These are phyloP conservation scores for Ophiostoma fasciatum DNA, from an alignment of 2,329 filamentous ascomycete species.

Conservation along the genomic window DNA sequence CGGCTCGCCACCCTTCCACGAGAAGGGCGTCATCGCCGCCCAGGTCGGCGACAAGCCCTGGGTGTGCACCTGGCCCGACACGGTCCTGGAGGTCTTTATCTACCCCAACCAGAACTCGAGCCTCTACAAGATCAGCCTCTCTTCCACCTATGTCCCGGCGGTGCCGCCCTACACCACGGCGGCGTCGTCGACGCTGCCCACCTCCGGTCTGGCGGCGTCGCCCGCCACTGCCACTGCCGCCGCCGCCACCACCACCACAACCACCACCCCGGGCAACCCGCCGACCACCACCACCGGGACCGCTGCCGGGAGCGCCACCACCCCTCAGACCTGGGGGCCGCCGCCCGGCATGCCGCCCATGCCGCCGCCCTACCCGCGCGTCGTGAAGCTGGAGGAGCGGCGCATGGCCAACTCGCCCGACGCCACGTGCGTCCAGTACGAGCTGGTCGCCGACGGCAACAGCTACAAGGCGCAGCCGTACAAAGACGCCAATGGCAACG, in stretches of 20 bases:
- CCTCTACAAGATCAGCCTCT: constrained; percentile 11
- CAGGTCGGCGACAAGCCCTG: constrained; percentile 37
- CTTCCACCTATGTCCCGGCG: constrained; percentile 7
- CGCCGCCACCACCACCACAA: neutral
- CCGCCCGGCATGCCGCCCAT: constrained; percentile 8
- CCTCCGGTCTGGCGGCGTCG: constrained; percentile 2
- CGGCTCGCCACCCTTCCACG: constrained; percentile 16
- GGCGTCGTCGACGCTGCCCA: constrained; percentile 6
- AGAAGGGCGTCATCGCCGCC: constrained; percentile 21
- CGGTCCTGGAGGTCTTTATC: constrained; percentile 40
- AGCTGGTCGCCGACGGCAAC: constrained; percentile 25
- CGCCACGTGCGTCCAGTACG: constrained; percentile 34
- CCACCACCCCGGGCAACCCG: neutral
- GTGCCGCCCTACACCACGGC: neutral
- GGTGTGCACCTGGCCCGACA: constrained; percentile 44
- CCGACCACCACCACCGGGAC: neutral
- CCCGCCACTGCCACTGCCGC: neutral
- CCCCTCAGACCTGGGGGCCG: no score
- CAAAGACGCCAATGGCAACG: constrained; percentile 22
- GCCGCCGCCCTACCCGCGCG: constrained; percentile 30
- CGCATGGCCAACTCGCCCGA: constrained; percentile 23
- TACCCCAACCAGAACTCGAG: constrained; percentile 38
- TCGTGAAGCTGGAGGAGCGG: constrained; percentile 40
- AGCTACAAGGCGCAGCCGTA: constrained; percentile 18
- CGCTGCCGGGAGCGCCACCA: no score